Evolutionary conservation across 1,284 basidiomycete genomes (phyloP), one percentile per base, ranked within the genome.

Genomic region (Moesziomyces sp.): DNA sequence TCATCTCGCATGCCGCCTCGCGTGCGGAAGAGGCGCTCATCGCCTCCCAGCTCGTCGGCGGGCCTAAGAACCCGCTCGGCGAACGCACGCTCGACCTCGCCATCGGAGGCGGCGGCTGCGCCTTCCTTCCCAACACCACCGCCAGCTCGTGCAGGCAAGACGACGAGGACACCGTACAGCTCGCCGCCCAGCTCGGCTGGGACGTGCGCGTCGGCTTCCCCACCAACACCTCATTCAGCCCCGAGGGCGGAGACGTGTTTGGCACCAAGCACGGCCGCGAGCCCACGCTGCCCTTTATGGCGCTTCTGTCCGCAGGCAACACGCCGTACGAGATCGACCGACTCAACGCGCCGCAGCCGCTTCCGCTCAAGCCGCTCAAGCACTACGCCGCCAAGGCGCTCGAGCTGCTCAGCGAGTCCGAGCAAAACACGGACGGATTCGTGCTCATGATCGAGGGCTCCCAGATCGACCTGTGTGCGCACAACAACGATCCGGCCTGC

Each of bases 21-120:
- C 28, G 77, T 5, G 73, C 73, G 0, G 52, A 75, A 33, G 74
- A 77, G 59, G 64, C 76, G 5, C 44, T 66, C 26, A 78, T 79
- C 24, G 73, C 74, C 9, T 66, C 61, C 1, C 69, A 74, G 61
- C 50, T 71, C 46, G 59, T 78, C 23, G 70, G 70, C 16, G 58
- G 70, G 9, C 38, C 52, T 7, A 47, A 60, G 58, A 68, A 71
- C 44, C 70, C 78, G 28, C 47, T 75, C 18, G 68, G 64, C 18
- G 48, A 67, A 30, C 47, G 74, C 5, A 73, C 70, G 16, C 49
- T 85, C 2, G 85, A 85, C 57, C 57, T 85, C 8, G 85, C 85
- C 23, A 79, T 86, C 30, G 85, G 85, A 3, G 85, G 85, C 1
- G 85, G 85, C 1, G 74, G 70, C 13, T 84, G 85, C 55, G 82